phyloP scores from a whole-genome alignment of 306 rosid genomes.

The Canavalia gladiata region DNA sequence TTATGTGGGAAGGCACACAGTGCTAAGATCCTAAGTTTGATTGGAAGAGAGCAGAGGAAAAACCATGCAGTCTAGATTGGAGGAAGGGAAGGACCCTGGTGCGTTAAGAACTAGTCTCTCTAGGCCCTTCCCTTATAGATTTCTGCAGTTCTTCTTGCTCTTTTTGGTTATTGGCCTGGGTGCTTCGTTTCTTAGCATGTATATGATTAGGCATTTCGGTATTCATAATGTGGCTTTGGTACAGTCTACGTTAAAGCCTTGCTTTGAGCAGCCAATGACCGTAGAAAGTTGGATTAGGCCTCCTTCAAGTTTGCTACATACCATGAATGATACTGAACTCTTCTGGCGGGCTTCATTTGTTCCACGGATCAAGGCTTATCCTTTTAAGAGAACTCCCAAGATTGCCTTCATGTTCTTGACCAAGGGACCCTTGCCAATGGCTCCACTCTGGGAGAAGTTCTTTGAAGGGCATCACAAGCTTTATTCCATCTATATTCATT shows the following conservation, averaged over 20 bases:
- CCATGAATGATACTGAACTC: slow-evolving; percentile 82
- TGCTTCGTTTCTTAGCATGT: slow-evolving; percentile 80
- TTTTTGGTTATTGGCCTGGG: slow-evolving; percentile 78
- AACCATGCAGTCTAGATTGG: slow-evolving; percentile 74
- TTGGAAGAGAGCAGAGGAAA: slow-evolving; percentile 39
- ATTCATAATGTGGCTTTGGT: slow-evolving; percentile 60
- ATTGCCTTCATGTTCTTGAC: slow-evolving; percentile 99
- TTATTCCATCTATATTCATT: slow-evolving; percentile 85
- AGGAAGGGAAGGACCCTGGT: slow-evolving; percentile 85
- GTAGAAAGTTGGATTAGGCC: slow-evolving; percentile 76
- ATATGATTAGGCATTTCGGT: slow-evolving; percentile 73
- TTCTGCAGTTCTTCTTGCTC: slow-evolving; percentile 71
- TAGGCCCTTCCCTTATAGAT: slow-evolving; percentile 79
- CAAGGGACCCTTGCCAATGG: slow-evolving; percentile 94
- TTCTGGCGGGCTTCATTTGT: slow-evolving; percentile 84
- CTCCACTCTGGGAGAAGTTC: slow-evolving; percentile 93
- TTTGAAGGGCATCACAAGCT: slow-evolving; percentile 70
- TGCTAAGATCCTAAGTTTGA: slow-evolving; percentile 49
- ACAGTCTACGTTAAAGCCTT: slow-evolving; percentile 62
- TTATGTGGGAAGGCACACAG: slow-evolving; percentile 47
- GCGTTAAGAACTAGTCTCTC: slow-evolving; percentile 56
- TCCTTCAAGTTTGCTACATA: slow-evolving; percentile 72
- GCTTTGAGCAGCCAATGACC: slow-evolving; percentile 64
- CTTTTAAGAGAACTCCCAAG: slow-evolving; percentile 81
- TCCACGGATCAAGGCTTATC: slow-evolving; percentile 72